These are phyloP conservation scores for Diaporthe sp. DNA, from an alignment of 2,329 filamentous ascomycete genomes.

Conservation along the genomic window DNA sequence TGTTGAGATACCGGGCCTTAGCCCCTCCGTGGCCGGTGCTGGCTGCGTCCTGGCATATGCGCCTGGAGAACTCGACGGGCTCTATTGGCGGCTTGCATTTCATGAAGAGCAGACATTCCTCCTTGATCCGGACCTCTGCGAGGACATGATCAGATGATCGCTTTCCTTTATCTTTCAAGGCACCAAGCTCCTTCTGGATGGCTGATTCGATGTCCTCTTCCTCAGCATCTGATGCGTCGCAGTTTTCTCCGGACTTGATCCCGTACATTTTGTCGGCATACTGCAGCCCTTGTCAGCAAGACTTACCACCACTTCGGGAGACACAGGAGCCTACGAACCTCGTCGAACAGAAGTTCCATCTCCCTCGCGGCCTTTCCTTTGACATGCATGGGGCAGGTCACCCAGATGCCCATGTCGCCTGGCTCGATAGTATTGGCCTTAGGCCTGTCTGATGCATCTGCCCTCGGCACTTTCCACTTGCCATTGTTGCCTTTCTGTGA, in stretches of 20 bases:
- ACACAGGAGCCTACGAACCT: conserved; percentile 60
- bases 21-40: conserved; percentile 47
- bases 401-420: conserved; percentile 82
- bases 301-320: not conserved
- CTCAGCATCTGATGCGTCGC: conserved; percentile 57
- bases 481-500: conserved; percentile 64
- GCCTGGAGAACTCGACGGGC: conserved; percentile 65
- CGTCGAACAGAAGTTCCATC: conserved; percentile 73
- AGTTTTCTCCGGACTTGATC: conserved; percentile 55
- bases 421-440: conserved; percentile 67
- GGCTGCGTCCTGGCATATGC: conserved; percentile 64
- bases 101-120: conserved; percentile 76
- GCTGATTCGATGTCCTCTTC: conserved; percentile 78
- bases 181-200: conserved; percentile 78
- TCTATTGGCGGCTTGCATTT: conserved; percentile 68
- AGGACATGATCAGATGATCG: conserved; percentile 61
- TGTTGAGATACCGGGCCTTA: conserved; percentile 68
- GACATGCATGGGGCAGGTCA: conserved; percentile 80
- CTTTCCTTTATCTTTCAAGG: conserved; percentile 63
- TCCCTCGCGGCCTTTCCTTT: conserved; percentile 78
- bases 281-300: conserved; percentile 53
- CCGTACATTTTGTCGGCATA: conserved; percentile 75
- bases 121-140: conserved; percentile 63
- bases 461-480: conserved; percentile 72
- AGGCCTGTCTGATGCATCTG: conserved; percentile 57